Conservation (phyloP, 768 basidiomycete species). For the Amanita thiersii region DNA sequence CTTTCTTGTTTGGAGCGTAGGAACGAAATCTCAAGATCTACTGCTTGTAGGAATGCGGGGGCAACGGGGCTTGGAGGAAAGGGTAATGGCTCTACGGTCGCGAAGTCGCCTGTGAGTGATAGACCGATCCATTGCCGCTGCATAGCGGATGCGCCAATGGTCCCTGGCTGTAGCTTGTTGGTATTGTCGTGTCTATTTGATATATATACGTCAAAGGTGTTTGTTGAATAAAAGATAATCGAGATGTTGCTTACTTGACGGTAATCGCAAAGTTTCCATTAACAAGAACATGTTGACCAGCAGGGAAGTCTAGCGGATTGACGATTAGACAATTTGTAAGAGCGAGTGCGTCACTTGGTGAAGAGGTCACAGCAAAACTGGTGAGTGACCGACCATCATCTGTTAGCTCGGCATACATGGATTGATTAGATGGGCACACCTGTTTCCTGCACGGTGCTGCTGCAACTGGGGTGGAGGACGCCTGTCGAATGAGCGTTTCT, state of each 20-base stretch:
- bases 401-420: not conserved
- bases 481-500: slow-evolving; percentile 32
- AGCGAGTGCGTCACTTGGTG: slow-evolving; percentile 63
- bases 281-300: slow-evolving; percentile 68
- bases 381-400: slow-evolving; percentile 7
- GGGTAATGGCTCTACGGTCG: slow-evolving; percentile 60
- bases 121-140: slow-evolving; percentile 90
- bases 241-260: slow-evolving; percentile 42
- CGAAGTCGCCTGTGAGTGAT: slow-evolving; percentile 67
- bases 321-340: slow-evolving; percentile 79
- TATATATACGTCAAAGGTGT: not conserved
- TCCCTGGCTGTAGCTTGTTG: slow-evolving; percentile 55
- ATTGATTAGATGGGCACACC: slow-evolving; percentile 14
- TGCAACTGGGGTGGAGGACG: slow-evolving; percentile 11
- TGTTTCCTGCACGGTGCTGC: slow-evolving; percentile 14
- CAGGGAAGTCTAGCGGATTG: slow-evolving; percentile 65
- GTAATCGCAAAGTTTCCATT: slow-evolving; percentile 69
- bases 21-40: slow-evolving; percentile 79
- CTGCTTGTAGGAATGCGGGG: slow-evolving; percentile 61
- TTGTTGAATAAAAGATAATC: not conserved
- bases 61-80: slow-evolving; percentile 39
- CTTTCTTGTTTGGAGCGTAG: slow-evolving; percentile 43
- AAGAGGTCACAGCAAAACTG: slow-evolving; percentile 50
- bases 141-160: slow-evolving; percentile 66
- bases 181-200: slow-evolving; percentile 68